Base-by-base conservation (phyloP, 805 yeast genomes). In the Candida maltosa region DNA sequence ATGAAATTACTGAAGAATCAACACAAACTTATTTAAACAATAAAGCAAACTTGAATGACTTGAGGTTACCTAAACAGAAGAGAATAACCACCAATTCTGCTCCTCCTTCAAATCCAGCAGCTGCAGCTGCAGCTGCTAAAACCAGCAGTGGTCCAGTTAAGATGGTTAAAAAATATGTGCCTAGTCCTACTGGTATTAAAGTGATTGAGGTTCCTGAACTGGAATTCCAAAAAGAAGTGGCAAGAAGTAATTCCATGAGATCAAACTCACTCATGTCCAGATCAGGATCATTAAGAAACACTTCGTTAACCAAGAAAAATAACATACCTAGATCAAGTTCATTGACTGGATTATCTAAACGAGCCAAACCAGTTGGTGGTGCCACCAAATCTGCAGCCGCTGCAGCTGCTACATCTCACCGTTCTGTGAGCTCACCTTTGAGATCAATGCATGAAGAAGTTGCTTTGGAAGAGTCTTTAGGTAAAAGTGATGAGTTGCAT, bases 101-200 rank as follows among this genome's bases (percentile, higher is more conserved):
- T 9, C 24, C n/a, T 14, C 32, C 21, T 17, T 7, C 19, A 16
- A 23, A 16, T 14, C 39, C 25, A 27, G 33, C 23, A 16, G 20
- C 35, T 14, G 37, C 32, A 21, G 18, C 29, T 19, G 12, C 27
- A 10, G 15, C 12, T 10, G 27, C n/a, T 6, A 16, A n/a, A n/a
- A n/a, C n/a, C n/a, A n/a, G n/a, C n/a, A n/a, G n/a, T n/a, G 32
- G 23, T 29, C 34, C 44, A 12, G 56, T 49, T 10, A 73, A 63
- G 36, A 80, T 74, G 60, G 73, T 82, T 7, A 81, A 79, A 45
- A 80, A 76, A 43, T 83, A 83, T 59, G 70, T 83, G 30, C 91
- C 93, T 2, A 80, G 87, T 2, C 79, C 85, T 3, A 70, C 76
- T 46, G 93, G 93, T 10, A 66, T 83, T 37, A 73, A 80, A 32